Evolutionary conservation across 2,329 filamentous ascomycete genomes (phyloP).

Genomic region (Neofusicoccum ribis): DNA sequence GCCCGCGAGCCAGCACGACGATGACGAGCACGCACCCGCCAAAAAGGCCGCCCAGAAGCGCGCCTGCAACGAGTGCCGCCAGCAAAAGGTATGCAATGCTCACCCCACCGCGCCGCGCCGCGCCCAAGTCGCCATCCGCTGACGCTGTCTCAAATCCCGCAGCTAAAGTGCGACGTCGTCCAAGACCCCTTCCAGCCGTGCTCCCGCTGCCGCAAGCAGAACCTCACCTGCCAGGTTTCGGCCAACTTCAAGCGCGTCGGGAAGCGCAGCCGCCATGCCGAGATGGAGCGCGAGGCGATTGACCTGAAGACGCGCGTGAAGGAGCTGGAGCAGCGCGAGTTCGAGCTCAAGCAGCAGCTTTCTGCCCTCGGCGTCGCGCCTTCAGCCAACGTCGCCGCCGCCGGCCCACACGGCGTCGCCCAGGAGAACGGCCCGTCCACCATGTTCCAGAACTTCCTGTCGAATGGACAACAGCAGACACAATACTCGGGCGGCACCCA

Average conservation of each 20-base stretch:
- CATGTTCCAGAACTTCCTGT: constrained; percentile 17
- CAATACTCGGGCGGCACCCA: constrained; percentile 26
- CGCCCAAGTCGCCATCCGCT: constrained; percentile 20
- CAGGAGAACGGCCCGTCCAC: constrained; percentile 37
- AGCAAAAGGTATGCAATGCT: constrained; percentile 69
- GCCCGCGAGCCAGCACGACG: constrained; percentile 35
- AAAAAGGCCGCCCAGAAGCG: constrained; percentile 55
- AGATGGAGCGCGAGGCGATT: constrained; percentile 83
- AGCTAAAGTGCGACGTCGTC: constrained; percentile 82
- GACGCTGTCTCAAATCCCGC: constrained; percentile 25
- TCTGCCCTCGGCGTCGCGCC: constrained; percentile 15
- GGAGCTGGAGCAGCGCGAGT: constrained; percentile 59
- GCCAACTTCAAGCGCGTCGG: constrained; percentile 83
- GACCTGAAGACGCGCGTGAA: constrained; percentile 39
- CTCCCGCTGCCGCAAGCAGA: constrained; percentile 74
- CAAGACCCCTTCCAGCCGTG: constrained; percentile 79
- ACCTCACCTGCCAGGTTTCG: constrained; percentile 82
- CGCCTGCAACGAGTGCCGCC: constrained; percentile 81
- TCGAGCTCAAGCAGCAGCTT: constrained; percentile 59
- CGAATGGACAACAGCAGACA: constrained; percentile 18
- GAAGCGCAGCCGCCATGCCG: constrained; percentile 79
- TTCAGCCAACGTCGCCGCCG: background rate
- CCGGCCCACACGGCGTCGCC: constrained; percentile 58
- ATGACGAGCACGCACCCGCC: constrained; percentile 28
- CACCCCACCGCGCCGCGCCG: background rate